These are phyloP conservation scores for Tripterygium wilfordii DNA, from an alignment of 177 flowering plant genomes.

Conservation along the genomic window DNA sequence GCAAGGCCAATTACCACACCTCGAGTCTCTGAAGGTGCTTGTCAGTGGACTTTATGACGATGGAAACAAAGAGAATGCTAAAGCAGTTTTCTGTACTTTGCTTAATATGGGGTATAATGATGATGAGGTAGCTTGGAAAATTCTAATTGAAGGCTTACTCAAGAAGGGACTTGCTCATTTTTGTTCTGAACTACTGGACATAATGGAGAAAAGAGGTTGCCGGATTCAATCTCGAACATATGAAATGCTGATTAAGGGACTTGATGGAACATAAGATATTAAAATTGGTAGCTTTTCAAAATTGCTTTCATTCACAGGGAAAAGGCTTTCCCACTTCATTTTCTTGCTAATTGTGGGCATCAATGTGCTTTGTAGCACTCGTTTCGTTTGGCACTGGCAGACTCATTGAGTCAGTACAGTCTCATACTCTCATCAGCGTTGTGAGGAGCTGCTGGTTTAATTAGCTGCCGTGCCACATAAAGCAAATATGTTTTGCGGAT, in stretches of 20 bases:
- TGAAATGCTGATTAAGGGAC: conserved; percentile 48
- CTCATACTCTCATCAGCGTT: no score
- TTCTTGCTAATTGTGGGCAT: no score
- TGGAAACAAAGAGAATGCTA: conserved; percentile 44
- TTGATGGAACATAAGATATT: conserved; percentile 18
- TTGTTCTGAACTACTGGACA: conserved; percentile 46
- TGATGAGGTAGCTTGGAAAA: conserved; percentile 77
- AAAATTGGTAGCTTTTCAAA: no score
- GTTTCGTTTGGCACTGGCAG: no score
- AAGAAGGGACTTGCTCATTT: conserved; percentile 44
- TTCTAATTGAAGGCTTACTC: conserved; percentile 75
- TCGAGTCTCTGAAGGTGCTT: conserved; percentile 53
- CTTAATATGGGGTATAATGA: conserved; percentile 51
- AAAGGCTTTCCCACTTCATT: no score
- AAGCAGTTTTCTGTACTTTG: conserved; percentile 37
- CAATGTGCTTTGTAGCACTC: no score
- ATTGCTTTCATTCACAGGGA: no score
- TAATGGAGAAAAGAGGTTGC: conserved; percentile 67
- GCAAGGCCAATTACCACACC: conserved; percentile 36
- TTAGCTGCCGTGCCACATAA: no score
- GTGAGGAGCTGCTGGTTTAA: no score
- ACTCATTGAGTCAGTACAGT: no score
- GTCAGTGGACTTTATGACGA: conserved; percentile 57
- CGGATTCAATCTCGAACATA: conserved; percentile 47
- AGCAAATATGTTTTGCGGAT: no score